These are phyloP conservation scores for Chaetoceros tenuissimus DNA, from an alignment of 108 stramenopile genomes.

Conservation along the genomic window DNA sequence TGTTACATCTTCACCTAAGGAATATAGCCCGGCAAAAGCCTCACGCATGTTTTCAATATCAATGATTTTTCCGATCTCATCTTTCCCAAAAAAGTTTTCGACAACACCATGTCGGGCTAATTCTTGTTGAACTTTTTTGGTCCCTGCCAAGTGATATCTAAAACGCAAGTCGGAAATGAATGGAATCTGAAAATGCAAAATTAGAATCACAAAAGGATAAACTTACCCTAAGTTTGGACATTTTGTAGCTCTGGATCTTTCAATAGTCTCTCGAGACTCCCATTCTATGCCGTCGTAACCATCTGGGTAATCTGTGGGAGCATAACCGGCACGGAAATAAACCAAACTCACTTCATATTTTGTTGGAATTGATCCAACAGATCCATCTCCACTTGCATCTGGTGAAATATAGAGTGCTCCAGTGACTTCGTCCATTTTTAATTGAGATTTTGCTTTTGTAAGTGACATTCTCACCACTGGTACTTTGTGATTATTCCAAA, in stretches of 20 bases:
- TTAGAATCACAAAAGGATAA: no score
- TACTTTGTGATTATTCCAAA: conserved; percentile 72
- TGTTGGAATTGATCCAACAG: neutral
- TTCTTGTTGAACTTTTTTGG: conserved; percentile 98
- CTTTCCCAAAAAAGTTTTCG: conserved; percentile 69
- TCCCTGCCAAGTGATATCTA: conserved; percentile 95
- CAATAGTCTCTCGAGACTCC: conserved; percentile 77
- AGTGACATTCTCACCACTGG: conserved; percentile 76
- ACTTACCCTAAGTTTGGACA: conserved; percentile 88
- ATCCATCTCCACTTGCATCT: conserved; percentile 11
- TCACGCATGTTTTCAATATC: conserved; percentile 27
- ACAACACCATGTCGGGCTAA: conserved; percentile 77
- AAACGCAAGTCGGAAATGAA: no score
- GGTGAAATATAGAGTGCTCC: conserved; percentile 32
- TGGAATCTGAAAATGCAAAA: no score
- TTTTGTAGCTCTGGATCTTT: conserved; percentile 81
- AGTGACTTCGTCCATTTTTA: conserved; percentile 27
- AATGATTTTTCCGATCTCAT: conserved; percentile 23
- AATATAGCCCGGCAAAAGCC: conserved; percentile 76
- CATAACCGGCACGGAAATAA: conserved; percentile 95
- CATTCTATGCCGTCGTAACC: conserved; percentile 79
- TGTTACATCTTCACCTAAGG: conserved; percentile 63
- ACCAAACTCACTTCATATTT: conserved; percentile 66
- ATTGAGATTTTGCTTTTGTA: conserved; percentile 24
- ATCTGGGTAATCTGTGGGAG: conserved; percentile 89